Percentiles rank a stretch among this genome's conserved stretches.
Evolutionary conservation across 2,329 filamentous ascomycete genomes (phyloP).

Genomic region (Zopfia rhizophila): DNA sequence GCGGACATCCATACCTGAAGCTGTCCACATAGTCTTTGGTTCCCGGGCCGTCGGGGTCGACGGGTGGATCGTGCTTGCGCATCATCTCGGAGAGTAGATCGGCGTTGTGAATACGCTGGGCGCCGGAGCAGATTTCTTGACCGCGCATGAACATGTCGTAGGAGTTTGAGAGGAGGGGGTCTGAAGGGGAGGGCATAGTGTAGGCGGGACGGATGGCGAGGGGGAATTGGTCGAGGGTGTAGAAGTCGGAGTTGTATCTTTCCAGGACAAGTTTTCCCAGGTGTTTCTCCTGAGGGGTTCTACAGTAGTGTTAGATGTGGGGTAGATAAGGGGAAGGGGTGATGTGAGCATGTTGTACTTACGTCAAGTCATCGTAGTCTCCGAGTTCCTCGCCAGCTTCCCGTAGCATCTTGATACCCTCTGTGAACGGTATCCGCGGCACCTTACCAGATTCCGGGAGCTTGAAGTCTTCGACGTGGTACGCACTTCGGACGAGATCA

Average conservation of each 20-base stretch:
- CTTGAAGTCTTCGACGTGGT: constrained; percentile 81
- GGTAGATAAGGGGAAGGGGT: background rate
- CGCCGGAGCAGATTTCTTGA: constrained; percentile 74
- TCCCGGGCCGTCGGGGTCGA: constrained; percentile 68
- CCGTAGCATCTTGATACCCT: constrained; percentile 80
- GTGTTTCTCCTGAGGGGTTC: constrained; percentile 85
- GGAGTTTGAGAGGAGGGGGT: constrained; percentile 65
- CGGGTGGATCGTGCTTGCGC: constrained; percentile 64
- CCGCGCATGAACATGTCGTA: constrained; percentile 79
- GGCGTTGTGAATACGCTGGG: constrained; percentile 73
- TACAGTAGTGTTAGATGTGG: constrained; percentile 23
- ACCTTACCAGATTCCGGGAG: constrained; percentile 79
- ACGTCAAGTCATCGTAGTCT: constrained; percentile 80
- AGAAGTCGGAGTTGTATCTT: constrained; percentile 96
- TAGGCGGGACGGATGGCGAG: constrained; percentile 90
- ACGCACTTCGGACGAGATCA: constrained; percentile 74
- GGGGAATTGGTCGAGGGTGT: constrained; percentile 96
- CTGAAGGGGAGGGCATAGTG: constrained; percentile 73
- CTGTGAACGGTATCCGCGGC: constrained; percentile 79
- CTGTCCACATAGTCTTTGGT: constrained; percentile 72
- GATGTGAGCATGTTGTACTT: constrained; percentile 17
- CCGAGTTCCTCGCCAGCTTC: constrained; percentile 79
- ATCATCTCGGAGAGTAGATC: constrained; percentile 68
- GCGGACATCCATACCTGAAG: constrained; percentile 72
- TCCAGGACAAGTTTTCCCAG: constrained; percentile 85